A percentile compares a stretch with the other conserved stretches of the same genome.
Conservation (phyloP, 2,329 filamentous ascomycete species). For the Cytospora mali region DNA sequence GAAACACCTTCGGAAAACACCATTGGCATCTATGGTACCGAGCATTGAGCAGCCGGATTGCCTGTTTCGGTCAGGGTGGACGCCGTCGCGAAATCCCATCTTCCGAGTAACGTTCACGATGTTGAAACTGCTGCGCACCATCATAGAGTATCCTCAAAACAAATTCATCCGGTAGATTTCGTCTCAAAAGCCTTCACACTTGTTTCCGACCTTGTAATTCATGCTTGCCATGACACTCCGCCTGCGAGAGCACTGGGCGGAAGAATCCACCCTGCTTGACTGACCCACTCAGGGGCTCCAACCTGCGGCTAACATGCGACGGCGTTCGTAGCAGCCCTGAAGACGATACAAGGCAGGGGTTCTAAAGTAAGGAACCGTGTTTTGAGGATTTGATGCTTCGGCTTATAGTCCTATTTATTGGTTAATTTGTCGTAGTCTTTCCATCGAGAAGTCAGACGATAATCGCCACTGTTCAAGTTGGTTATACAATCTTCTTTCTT, state of each 20-base stretch:
- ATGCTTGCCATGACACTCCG: not conserved
- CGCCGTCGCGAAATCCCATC: not conserved
- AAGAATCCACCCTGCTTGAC: not conserved
- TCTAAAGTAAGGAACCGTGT: constrained; percentile 3
- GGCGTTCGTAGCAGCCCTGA: constrained; percentile 23
- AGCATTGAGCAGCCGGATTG: not conserved
- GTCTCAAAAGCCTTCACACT: not conserved
- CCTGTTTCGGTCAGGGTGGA: not conserved
- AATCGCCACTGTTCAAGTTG: constrained; percentile 10
- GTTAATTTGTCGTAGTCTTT: not conserved
- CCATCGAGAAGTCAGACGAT: constrained; percentile 6
- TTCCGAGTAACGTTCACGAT: not conserved
- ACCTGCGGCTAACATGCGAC: constrained; percentile 25
- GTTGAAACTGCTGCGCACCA: not conserved
- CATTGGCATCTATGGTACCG: not conserved
- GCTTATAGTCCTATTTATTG: not conserved
- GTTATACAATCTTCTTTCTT: not conserved
- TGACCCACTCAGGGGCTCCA: constrained; percentile 24
- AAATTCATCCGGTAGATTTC: not conserved
- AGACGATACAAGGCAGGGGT: constrained; percentile 14
- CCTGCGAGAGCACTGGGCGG: not conserved
- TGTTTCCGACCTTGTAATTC: constrained; percentile 1
- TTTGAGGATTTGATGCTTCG: constrained; percentile 4
- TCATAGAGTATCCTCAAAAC: not conserved
- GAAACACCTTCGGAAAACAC: not conserved